Conservation (phyloP, 345 rosid species). For the Mangifera indica region DNA sequence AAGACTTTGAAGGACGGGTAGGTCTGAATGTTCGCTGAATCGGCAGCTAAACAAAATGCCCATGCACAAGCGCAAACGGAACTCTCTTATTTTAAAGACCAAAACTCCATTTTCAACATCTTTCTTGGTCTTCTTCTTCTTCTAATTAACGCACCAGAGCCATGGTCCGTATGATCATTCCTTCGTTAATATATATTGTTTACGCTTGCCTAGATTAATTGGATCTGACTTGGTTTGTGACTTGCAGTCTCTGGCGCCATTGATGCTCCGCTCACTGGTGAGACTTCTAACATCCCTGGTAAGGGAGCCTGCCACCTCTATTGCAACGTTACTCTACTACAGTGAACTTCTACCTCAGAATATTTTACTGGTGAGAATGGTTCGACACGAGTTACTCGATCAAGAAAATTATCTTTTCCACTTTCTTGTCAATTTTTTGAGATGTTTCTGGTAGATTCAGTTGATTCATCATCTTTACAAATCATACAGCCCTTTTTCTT, state of each 20-base stretch:
- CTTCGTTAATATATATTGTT: not conserved
- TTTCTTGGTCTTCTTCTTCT: not conserved
- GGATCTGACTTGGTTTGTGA: not conserved
- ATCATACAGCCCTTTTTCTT: too few species aligned
- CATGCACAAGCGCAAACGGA: not conserved
- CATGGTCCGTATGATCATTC: conserved; percentile 31
- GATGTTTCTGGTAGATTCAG: conserved; percentile 46
- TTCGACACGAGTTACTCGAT: conserved; percentile 44
- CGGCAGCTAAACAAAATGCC: conserved; percentile 10
- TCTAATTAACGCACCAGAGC: conserved; percentile 8
- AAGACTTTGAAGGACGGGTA: conserved; percentile 25
- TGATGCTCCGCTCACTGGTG: conserved; percentile 44
- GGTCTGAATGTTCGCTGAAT: conserved; percentile 41
- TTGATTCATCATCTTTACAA: too few species aligned
- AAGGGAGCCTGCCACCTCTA: conserved; percentile 34
- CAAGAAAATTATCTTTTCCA: conserved; percentile 50
- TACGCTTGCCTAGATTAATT: too few species aligned
- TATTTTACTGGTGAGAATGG: conserved; percentile 35
- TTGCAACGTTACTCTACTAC: conserved; percentile 48
- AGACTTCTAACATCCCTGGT: conserved; percentile 36
- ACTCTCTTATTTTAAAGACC: not conserved
- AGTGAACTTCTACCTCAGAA: conserved; percentile 50
- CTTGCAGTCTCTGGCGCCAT: conserved; percentile 36
- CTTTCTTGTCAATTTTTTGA: conserved; percentile 48
- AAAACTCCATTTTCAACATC: not conserved